Conservation (phyloP, 768 basidiomycete species). For the Auriscalpium orientale region DNA sequence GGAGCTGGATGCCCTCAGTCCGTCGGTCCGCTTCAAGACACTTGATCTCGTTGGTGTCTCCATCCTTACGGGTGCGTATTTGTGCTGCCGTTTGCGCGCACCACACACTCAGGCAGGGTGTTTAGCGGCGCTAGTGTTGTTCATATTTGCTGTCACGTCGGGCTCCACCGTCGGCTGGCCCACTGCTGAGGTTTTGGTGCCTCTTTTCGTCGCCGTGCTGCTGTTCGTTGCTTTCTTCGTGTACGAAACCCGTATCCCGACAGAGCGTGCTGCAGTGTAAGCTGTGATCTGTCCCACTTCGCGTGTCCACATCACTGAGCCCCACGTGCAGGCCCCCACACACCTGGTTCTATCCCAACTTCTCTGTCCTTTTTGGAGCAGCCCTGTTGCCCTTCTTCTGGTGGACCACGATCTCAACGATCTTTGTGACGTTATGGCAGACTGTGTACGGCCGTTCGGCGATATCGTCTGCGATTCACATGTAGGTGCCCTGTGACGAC, state of each 20-base stretch:
- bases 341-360: slow-evolving; percentile 34
- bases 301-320: not conserved
- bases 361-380: slow-evolving; percentile 28
- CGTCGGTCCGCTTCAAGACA: slow-evolving; percentile 17
- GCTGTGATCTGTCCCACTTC: not conserved
- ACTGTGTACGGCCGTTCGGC: slow-evolving; percentile 27
- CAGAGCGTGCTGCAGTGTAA: slow-evolving; percentile 27
- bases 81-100: not conserved
- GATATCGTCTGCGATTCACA: slow-evolving; percentile 32
- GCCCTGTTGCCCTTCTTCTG: slow-evolving; percentile 33
- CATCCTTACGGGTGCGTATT: slow-evolving; percentile 23
- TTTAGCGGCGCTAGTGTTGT: slow-evolving; percentile 24
- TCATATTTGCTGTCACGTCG: slow-evolving; percentile 30
- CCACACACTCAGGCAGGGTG: not conserved
- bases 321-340: slow-evolving; percentile 21
- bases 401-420: slow-evolving; percentile 29
- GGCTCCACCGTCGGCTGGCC: slow-evolving; percentile 36
- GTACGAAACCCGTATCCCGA: slow-evolving; percentile 31
- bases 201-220: slow-evolving; percentile 34
- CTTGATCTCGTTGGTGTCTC: slow-evolving; percentile 31
- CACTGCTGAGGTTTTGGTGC: slow-evolving; percentile 32
- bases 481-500: slow-evolving; percentile 18
- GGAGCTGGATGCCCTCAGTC: not conserved
- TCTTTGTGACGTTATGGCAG: slow-evolving; percentile 30
- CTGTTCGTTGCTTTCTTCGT: slow-evolving; percentile 34